Percentiles rank a stretch among this genome's conserved stretches.
Conservation (phyloP, 148 eudicot species). For the Cornus controversa region DNA sequence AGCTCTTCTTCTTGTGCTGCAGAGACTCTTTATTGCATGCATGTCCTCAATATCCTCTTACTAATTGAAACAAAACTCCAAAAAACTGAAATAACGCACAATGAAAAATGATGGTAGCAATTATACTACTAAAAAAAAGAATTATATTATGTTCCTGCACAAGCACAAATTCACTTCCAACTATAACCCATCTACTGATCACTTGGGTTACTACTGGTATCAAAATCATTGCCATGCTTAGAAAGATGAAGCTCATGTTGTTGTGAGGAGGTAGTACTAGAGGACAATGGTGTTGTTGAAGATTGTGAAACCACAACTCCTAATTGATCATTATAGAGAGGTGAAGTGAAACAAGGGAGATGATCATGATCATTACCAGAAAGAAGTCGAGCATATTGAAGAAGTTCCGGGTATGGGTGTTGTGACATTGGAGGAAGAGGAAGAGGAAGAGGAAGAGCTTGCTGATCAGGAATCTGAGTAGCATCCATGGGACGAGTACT, state of each 20-base stretch:
- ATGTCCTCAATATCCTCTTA: neutral
- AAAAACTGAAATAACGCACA: too few species aligned
- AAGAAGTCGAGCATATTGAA: constrained; percentile 59
- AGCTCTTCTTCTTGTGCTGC: neutral
- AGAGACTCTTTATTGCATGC: neutral
- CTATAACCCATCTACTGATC: neutral
- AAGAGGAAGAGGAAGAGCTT: neutral
- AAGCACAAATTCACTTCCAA: neutral
- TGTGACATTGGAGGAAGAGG: neutral
- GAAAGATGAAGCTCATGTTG: neutral
- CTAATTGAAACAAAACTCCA: neutral
- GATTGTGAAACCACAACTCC: neutral
- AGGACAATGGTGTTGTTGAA: neutral
- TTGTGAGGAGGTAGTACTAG: neutral
- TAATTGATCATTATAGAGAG: constrained; percentile 16
- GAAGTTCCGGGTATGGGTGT: constrained; percentile 39
- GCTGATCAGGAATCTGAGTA: neutral
- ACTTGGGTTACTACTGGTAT: constrained; percentile 2
- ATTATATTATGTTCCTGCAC: too few species aligned
- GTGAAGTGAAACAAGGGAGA: constrained; percentile 37
- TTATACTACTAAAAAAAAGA: too few species aligned
- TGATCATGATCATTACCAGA: constrained; percentile 45
- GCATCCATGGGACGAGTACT: neutral
- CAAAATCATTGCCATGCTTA: neutral
- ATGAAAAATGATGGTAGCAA: neutral